These are phyloP conservation scores for Candida insectalens DNA, from an alignment of 805 yeast species.

Conservation along the genomic window DNA sequence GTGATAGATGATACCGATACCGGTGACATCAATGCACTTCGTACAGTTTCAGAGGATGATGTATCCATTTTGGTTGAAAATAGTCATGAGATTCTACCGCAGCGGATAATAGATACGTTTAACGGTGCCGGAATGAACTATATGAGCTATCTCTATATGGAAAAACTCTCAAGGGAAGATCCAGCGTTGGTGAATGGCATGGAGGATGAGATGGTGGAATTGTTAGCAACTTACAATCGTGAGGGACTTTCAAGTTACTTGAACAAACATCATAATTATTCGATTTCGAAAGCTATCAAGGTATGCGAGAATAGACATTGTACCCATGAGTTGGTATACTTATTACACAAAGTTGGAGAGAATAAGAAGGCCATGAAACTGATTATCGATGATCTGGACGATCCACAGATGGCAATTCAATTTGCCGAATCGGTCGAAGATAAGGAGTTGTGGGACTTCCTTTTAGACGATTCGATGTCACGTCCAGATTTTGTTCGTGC, in stretches of 20 bases:
- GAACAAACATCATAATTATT: constrained; percentile 48
- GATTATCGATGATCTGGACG: constrained; percentile 67
- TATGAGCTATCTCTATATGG: constrained; percentile 57
- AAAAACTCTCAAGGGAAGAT: constrained; percentile 46
- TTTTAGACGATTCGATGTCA: constrained; percentile 59
- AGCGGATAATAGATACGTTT: constrained; percentile 38
- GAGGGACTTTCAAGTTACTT: constrained; percentile 50
- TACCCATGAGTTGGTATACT: constrained; percentile 66
- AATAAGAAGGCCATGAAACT: constrained; percentile 64
- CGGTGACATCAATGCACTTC: constrained; percentile 32
- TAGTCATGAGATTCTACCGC: constrained; percentile 56
- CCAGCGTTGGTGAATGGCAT: constrained; percentile 41
- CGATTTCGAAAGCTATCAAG: constrained; percentile 60
- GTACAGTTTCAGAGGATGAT: constrained; percentile 27
- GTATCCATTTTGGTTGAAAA: constrained; percentile 49
- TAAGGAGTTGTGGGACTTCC: constrained; percentile 69
- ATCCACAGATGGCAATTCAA: constrained; percentile 71
- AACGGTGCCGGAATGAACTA: constrained; percentile 31
- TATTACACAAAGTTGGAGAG: constrained; percentile 78
- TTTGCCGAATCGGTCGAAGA: constrained; percentile 67
- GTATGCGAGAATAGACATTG: constrained; percentile 46
- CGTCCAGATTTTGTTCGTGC: constrained; percentile 73
- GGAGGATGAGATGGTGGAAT: constrained; percentile 57
- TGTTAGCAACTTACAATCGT: constrained; percentile 57
- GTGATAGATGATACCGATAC: constrained; percentile 10